These are phyloP conservation scores for Blastobotrys arbuscula DNA, from an alignment of 1,139 yeast species.

Conservation along the genomic window DNA sequence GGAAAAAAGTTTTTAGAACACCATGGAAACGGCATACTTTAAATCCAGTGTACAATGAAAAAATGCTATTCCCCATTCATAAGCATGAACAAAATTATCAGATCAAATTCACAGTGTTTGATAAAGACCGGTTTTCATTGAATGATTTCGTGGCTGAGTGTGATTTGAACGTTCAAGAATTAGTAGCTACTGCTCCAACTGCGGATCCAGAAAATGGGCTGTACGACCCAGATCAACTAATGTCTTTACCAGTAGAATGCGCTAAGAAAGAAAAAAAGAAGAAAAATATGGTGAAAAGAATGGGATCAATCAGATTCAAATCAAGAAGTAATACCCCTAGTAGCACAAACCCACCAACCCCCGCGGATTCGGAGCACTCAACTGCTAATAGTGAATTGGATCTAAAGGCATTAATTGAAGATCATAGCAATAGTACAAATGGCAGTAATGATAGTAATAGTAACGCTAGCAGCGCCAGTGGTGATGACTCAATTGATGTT, in stretches of 20 bases:
- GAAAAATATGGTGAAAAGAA: slow-evolving; percentile 6
- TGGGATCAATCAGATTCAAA: slow-evolving; percentile 9
- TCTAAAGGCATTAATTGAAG: background rate
- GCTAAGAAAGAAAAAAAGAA: slow-evolving; percentile 4
- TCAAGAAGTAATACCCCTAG: background rate
- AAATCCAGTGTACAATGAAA: slow-evolving; percentile 77
- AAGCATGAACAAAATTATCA: slow-evolving; percentile 60
- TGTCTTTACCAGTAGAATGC: slow-evolving; percentile 7
- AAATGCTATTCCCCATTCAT: slow-evolving; percentile 71
- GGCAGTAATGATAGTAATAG: background rate
- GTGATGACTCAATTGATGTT: slow-evolving; percentile 1
- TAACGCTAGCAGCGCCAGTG: background rate
- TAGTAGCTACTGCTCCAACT: slow-evolving; percentile 37
- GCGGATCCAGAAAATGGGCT: slow-evolving; percentile 31
- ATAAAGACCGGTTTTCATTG: slow-evolving; percentile 74
- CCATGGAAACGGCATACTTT: slow-evolving; percentile 79
- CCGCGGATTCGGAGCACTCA: background rate
- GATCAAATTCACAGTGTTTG: slow-evolving; percentile 67
- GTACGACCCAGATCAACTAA: slow-evolving; percentile 25
- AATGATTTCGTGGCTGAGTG: slow-evolving; percentile 78
- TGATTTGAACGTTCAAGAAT: slow-evolving; percentile 47
- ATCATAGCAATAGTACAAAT: background rate
- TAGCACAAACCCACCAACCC: slow-evolving; percentile 3
- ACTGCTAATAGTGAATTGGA: background rate
- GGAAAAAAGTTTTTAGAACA: slow-evolving; percentile 81